Base-by-base conservation (phyloP, 495 filamentous ascomycete species). In the Peziza echinospora region DNA sequence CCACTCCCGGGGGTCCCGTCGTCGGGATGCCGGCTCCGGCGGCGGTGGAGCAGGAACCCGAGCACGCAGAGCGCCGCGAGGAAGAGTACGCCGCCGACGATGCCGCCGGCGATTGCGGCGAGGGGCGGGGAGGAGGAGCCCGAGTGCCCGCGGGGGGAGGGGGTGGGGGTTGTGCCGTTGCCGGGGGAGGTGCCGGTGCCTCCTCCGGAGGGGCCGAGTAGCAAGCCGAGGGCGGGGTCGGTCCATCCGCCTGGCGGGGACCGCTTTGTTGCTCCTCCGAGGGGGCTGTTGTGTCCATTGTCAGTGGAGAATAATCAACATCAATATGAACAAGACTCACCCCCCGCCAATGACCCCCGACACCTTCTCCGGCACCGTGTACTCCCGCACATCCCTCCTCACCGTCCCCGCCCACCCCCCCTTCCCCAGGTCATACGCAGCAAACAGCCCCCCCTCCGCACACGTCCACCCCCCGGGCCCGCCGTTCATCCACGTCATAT, bases 81-180 rank as follows among this genome's bases (percentile, higher is more conserved):
- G 9, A 51, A 67, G 24, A 70, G 53, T 34, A 65, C 52, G 19
- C 67, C 69, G 25, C 69, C 69, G 5, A 71, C 60, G 21, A 65
- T 63, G 28, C 69, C 69, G 11, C 69, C 69, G 7, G 63, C 65
- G 37, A 72, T 67, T n/a, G n/a, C n/a, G n/a, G n/a, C n/a, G n/a
- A n/a, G 42, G 66, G 60, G 13, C 63, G 64, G 19, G 63, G 46
- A 24, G 58, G 60, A 1, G 56, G 59, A 51, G 21, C 37, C n/a
- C 19, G 6, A 13, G 6, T 21, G 19, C 19, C n/a, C n/a, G n/a
- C n/a, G n/a, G n/a, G n/a, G n/a, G n/a, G n/a, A n/a, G n/a, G n/a
- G n/a, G n/a, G n/a, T n/a, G n/a, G n/a, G n/a, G n/a, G n/a, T 21
- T 13, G 7, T 21, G 19, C 21, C 40, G 40, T 21, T 17, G 19